Evolutionary conservation across 495 filamentous ascomycete species (phyloP), one percentile per base, ranked within the genome.

Genomic region (Penicillium riverlandense): DNA sequence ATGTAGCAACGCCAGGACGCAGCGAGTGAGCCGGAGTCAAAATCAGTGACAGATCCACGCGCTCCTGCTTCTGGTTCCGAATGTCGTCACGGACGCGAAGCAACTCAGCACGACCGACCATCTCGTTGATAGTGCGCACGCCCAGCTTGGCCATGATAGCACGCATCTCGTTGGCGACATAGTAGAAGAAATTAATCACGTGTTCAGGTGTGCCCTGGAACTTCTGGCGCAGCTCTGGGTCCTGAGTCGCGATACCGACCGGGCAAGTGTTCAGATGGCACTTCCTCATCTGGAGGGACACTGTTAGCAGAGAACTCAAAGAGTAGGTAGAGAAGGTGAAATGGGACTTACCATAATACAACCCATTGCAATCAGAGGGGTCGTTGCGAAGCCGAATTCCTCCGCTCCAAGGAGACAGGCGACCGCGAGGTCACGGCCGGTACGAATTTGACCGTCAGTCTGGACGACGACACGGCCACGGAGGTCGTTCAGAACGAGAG

Each of bases 151-250:
- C 91, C 92, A 99, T 97, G 67, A 99, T 96, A 12, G 92, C 90
- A 49, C 92, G 84, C 47, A 99, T 82, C 72, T 99, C 92, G 56
- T 99, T 99, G 48, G 94, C 83, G 38, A 99, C 77, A 55, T 99
- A 99, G 70, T 96, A 99, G 72, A 99, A 99, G 77, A 97, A 99
- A 75, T 99, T 99, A 67, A 99, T 99, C 37, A 96, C 92, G 59
- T 99, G 88, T 66, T 99, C 92, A 7, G 92, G 91, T 0, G 88
- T 90, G 29, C 92, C 94, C 35, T 79, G 76, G 67, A 99, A 97
- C 71, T 96, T 99, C 74, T 89, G 87, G 14, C 94, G 80, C 3
- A 99, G 80, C 57, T 94, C 89, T 6, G 88, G 88, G 54, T 99
- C 94, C 59, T 99, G 92, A 6, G 92, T 96, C 1, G 92, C 92